Evolutionary conservation across 2,329 filamentous ascomycete genomes (phyloP).

Genomic region (Fusarium tricinctum): DNA sequence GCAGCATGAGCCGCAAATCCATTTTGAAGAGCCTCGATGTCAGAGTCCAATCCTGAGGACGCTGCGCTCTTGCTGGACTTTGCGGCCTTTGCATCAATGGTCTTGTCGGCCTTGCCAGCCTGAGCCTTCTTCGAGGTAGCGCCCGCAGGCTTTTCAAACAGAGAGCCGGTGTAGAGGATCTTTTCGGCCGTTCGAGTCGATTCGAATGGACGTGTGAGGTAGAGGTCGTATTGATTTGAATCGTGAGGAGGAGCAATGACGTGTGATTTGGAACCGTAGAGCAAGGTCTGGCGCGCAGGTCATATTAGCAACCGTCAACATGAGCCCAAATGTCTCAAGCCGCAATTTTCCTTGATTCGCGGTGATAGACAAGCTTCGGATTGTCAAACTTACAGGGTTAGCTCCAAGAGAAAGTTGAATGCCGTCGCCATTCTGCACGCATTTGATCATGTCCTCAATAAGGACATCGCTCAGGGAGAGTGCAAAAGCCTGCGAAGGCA

Average conservation of each 20-base stretch:
- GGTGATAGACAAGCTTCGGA: neutral
- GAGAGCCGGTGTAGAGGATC: constrained; percentile 65
- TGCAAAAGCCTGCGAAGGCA: constrained; percentile 70
- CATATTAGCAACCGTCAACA: constrained; percentile 35
- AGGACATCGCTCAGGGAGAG: constrained; percentile 70
- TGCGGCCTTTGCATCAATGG: constrained; percentile 49
- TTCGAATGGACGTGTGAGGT: constrained; percentile 66
- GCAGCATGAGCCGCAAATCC: constrained; percentile 56
- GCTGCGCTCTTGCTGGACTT: constrained; percentile 54
- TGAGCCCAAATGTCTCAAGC: constrained; percentile 4
- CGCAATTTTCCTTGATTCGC: neutral
- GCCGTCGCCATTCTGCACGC: constrained; percentile 68
- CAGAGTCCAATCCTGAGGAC: constrained; percentile 62
- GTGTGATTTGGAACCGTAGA: constrained; percentile 67
- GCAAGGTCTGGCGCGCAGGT: constrained; percentile 61
- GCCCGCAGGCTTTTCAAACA: constrained; percentile 61
- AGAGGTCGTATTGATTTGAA: constrained; percentile 68
- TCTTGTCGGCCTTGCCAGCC: constrained; percentile 52
- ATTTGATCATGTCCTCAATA: constrained; percentile 74
- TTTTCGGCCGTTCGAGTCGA: constrained; percentile 62
- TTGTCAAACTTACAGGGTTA: constrained; percentile 67
- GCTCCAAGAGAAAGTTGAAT: constrained; percentile 71
- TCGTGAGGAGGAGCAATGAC: constrained; percentile 61
- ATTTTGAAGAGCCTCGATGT: constrained; percentile 64
- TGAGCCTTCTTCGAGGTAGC: constrained; percentile 43